Evolutionary conservation across 23 red algal species (phyloP).

Genomic region (Pyropia yezoensis): DNA sequence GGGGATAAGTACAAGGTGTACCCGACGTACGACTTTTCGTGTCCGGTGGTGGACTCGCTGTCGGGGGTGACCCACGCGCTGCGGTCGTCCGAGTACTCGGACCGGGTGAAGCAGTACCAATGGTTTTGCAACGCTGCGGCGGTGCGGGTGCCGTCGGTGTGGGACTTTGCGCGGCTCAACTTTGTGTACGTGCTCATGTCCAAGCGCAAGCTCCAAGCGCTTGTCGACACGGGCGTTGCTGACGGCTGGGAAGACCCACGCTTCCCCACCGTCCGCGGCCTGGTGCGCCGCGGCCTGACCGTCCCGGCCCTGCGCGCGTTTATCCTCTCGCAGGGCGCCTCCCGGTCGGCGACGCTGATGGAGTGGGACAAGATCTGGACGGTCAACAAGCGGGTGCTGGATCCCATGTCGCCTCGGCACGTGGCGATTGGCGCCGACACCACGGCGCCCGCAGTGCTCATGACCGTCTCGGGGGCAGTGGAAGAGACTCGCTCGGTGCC

Average conservation of each 20-base stretch:
- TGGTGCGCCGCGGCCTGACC: slow-evolving; percentile 81
- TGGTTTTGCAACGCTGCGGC: slow-evolving; percentile 75
- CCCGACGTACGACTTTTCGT: slow-evolving; percentile 99
- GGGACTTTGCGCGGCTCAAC: slow-evolving; percentile 93
- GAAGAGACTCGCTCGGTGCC: slow-evolving; percentile 55
- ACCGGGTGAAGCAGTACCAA: slow-evolving; percentile 84
- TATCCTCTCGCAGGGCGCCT: slow-evolving; percentile 89
- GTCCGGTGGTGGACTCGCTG: slow-evolving; percentile 93
- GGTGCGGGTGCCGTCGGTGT: slow-evolving; percentile 57
- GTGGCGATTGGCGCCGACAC: slow-evolving; percentile 41
- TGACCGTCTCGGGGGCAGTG: slow-evolving; percentile 27
- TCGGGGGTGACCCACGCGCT: slow-evolving; percentile 97
- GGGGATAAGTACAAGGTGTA: slow-evolving; percentile 84
- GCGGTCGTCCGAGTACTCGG: slow-evolving; percentile 87
- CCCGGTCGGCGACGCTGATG: slow-evolving; percentile 60
- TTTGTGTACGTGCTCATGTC: slow-evolving; percentile 88
- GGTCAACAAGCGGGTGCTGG: slow-evolving; percentile 92
- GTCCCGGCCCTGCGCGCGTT: slow-evolving; percentile 88
- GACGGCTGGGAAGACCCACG: slow-evolving; percentile 96
- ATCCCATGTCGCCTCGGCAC: slow-evolving; percentile 82
- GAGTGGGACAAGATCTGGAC: slow-evolving; percentile 99
- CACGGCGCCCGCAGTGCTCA: slow-evolving; percentile 6
- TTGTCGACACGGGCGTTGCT: slow-evolving; percentile 72
- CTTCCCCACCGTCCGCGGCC: slow-evolving; percentile 94
- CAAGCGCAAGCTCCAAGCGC: slow-evolving; percentile 89